Percentiles rank a stretch among this genome's conserved stretches.
These are phyloP conservation scores for Alternaria atra DNA, from an alignment of 2,329 filamentous ascomycete species.

Conservation along the genomic window DNA sequence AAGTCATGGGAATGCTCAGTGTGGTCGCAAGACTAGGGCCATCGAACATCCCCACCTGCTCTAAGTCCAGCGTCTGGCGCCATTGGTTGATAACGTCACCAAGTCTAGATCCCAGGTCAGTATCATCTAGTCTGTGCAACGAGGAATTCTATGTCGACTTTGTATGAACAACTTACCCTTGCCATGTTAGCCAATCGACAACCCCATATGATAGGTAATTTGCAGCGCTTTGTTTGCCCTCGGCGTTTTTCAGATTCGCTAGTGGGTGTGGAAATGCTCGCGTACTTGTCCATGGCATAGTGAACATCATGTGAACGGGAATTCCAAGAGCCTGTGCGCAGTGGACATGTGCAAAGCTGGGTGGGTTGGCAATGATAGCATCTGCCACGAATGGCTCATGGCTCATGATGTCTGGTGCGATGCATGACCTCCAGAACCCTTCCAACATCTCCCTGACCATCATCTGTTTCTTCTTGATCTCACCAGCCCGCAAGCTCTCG, in stretches of 20 bases:
- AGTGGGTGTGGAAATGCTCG: constrained; percentile 59
- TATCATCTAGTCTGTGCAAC: background rate
- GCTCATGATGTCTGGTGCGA: constrained; percentile 46
- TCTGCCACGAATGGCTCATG: constrained; percentile 78
- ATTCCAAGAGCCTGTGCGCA: constrained; percentile 76
- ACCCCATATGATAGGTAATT: constrained; percentile 59
- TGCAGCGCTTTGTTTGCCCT: constrained; percentile 41
- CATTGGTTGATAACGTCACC: constrained; percentile 59
- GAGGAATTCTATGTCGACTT: background rate
- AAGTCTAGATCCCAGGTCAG: constrained; percentile 31
- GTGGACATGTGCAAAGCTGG: constrained; percentile 78
- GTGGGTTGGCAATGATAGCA: constrained; percentile 79
- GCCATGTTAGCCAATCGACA: constrained; percentile 61
- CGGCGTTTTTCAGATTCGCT: constrained; percentile 54
- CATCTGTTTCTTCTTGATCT: constrained; percentile 43
- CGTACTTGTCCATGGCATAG: constrained; percentile 61
- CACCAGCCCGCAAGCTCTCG: constrained; percentile 33
- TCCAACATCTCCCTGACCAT: constrained; percentile 37
- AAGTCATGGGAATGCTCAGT: constrained; percentile 55
- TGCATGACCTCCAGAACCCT: constrained; percentile 41
- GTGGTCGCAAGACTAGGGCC: constrained; percentile 51
- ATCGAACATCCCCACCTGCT: constrained; percentile 48
- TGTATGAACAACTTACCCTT: constrained; percentile 37
- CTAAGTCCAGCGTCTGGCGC: constrained; percentile 53
- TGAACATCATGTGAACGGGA: constrained; percentile 79